phyloP scores from a whole-genome alignment of 148 eudicot genomes.

The Rheum nobile region DNA sequence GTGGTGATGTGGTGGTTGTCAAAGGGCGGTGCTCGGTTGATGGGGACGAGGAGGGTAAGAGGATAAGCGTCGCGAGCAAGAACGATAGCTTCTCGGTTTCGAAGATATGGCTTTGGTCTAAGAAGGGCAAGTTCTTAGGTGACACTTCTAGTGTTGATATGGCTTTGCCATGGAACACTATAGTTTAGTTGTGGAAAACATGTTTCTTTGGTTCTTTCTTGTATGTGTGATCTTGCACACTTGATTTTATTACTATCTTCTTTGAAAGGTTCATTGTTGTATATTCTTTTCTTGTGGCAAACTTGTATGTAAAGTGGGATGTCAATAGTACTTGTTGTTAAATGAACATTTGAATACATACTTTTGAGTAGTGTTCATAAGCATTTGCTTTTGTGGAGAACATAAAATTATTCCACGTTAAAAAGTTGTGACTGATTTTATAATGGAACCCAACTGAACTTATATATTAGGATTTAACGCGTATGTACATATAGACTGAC shows the following conservation, averaged over 20 bases:
- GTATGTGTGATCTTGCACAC: not conserved
- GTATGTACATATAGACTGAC: too few relatives aligned
- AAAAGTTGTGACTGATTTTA: too few relatives aligned
- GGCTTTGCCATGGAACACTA: not conserved
- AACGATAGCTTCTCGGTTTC: slow-evolving; percentile 59
- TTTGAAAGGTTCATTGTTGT: not conserved
- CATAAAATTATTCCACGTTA: too few relatives aligned
- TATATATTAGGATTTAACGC: too few relatives aligned
- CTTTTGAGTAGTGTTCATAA: not conserved
- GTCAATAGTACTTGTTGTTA: not conserved
- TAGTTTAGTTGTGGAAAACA: not conserved
- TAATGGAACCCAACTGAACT: too few relatives aligned
- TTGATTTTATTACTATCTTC: too few relatives aligned
- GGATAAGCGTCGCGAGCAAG: slow-evolving; percentile 29
- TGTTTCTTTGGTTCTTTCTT: too few relatives aligned
- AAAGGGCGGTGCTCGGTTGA: slow-evolving; percentile 9
- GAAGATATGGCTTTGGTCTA: slow-evolving; percentile 65
- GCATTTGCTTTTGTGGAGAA: not conserved
- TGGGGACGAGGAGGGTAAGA: slow-evolving; percentile 33
- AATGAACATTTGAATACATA: not conserved
- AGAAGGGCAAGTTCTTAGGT: slow-evolving; percentile 34
- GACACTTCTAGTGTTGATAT: not conserved
- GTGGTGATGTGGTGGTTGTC: slow-evolving; percentile 10
- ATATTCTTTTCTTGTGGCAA: not conserved
- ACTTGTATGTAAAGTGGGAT: not conserved